These are phyloP conservation scores for Ceratocystis huliohia DNA, from an alignment of 2,329 filamentous ascomycete species.

Conservation along the genomic window DNA sequence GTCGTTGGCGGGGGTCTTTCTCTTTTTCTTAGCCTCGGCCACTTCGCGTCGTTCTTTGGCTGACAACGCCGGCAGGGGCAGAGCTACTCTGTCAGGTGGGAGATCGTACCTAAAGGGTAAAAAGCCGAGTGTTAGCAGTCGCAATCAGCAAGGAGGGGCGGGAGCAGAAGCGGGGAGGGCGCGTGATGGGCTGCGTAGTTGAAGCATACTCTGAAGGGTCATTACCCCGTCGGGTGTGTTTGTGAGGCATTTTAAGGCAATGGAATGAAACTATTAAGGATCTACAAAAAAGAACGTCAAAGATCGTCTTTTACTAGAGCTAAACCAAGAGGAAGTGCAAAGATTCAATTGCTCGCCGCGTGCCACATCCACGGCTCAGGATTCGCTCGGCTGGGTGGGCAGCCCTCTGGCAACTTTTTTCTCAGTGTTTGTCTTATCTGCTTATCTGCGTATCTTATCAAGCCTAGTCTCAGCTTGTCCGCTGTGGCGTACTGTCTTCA, in stretches of 20 bases:
- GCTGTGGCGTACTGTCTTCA: not conserved
- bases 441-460: constrained; percentile 14
- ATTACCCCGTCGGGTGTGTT: constrained; percentile 58
- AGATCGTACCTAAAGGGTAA: constrained; percentile 13
- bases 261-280: not conserved
- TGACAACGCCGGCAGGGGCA: constrained; percentile 17
- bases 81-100: constrained; percentile 13
- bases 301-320: not conserved
- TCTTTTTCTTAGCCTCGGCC: constrained; percentile 25
- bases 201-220: constrained; percentile 41
- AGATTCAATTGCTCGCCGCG: not conserved
- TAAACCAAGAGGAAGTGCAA: not conserved
- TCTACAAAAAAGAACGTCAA: not conserved
- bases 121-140: not conserved
- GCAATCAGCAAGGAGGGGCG: not conserved
- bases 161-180: not conserved
- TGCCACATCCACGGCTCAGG: constrained; percentile 3
- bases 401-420: constrained; percentile 3
- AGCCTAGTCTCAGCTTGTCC: not conserved
- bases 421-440: not conserved
- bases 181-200: not conserved
- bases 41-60: constrained; percentile 18
- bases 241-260: constrained; percentile 60
- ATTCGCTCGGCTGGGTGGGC: not conserved
- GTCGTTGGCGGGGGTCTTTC: constrained; percentile 29